A percentile compares a stretch with the other conserved stretches of the same genome.
Conservation (phyloP, 1,139 yeast species). For the Taphrina flavorubra region DNA sequence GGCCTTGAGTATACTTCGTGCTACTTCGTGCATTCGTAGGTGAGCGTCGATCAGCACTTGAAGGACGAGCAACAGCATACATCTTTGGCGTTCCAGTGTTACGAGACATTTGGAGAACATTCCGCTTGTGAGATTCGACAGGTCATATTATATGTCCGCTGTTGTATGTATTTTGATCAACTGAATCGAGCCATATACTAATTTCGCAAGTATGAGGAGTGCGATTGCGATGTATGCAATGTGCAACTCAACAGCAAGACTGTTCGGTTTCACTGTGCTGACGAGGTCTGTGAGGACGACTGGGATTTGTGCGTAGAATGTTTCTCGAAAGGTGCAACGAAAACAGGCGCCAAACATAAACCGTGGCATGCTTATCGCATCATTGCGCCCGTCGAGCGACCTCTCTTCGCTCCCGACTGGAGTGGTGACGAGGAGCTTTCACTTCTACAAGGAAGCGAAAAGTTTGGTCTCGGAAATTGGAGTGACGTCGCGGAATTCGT, state of each 20-base stretch:
- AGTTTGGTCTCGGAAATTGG: slow-evolving; percentile 94
- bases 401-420: slow-evolving; percentile 89
- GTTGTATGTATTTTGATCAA: slow-evolving; percentile 5
- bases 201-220: slow-evolving; percentile 54
- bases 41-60: no score
- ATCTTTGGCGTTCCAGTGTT: no score
- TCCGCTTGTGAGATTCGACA: not conserved
- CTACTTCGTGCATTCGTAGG: not conserved
- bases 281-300: slow-evolving; percentile 57
- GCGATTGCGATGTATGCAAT: slow-evolving; percentile 94
- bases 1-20: not conserved
- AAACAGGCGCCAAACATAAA: slow-evolving; percentile 74
- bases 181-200: not conserved
- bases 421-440: slow-evolving; percentile 97
- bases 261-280: slow-evolving; percentile 38
- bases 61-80: no score
- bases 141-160: slow-evolving; percentile 26
- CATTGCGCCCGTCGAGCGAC: slow-evolving; percentile 92
- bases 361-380: slow-evolving; percentile 94
- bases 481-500: slow-evolving; percentile 94
- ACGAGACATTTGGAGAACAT: not conserved
- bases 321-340: slow-evolving; percentile 78
- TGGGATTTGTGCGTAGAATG: slow-evolving; percentile 97
- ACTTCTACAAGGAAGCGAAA: slow-evolving; percentile 88
- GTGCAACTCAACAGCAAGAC: slow-evolving; percentile 51